Evolutionary conservation across 805 yeast genomes (phyloP), one percentile per base, ranked within the genome.

Genomic region (Pichia ethanolica): DNA sequence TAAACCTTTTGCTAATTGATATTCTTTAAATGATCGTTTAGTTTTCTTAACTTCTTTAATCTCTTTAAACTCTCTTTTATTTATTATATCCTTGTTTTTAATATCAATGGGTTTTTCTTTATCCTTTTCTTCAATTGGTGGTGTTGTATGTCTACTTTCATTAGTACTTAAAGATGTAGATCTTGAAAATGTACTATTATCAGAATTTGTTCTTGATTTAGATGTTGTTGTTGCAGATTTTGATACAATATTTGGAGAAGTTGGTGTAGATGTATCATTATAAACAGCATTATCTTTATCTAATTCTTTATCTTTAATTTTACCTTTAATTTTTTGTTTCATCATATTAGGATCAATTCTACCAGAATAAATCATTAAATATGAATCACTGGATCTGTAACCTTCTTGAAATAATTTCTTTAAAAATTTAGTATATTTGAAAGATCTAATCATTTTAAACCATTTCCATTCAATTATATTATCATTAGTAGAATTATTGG

Each of bases 381-480:
- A 43, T 14, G 35, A 13, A 39, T 48, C 51, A 32, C 44, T 44
- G 5, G 44, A 41, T 39, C 51, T 27, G 20, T 48, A 48, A 25
- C 51, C 51, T 28, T 48, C 47, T 26, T 37, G 26, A 14, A 44
- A 44, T 13, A 48, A n/a, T 32, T 27, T 32, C 13, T 48, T 48
- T 14, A 48, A 13, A 47, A 47, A 48, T 33, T 28, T 20, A 3
- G 30, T n/a, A 36, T 35, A 12, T 1, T 32, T 26, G 13, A 44
- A 48, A 12, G 40, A 35, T 27, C 44, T n/a, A 11, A 39, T 20
- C 9, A 34, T 39, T 27, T 44, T 43, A 7, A 48, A 35, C 51
- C 51, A 48, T 36, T 44, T 44, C 51, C 51, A 48, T 13, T 39
- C 47, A 39, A 48, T 30, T 1, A 36, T 25, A 38, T 38, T 39